Conservation (phyloP, 2,329 filamentous ascomycete genomes). For the Ustulina deusta region DNA sequence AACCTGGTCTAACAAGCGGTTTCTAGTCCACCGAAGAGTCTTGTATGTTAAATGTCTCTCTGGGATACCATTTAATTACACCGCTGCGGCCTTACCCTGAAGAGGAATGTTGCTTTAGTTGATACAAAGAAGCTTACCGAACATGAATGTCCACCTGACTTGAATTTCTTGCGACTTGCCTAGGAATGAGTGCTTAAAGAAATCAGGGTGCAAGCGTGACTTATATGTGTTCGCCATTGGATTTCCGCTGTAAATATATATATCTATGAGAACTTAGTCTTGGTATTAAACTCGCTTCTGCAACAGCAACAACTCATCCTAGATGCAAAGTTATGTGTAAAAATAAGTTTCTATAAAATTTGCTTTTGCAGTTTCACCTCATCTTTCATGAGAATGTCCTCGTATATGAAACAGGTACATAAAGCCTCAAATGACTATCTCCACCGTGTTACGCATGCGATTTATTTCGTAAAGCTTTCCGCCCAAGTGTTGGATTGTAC, state of each 20-base stretch:
- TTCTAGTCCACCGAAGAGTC: too few relatives aligned
- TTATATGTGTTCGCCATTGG: neutral
- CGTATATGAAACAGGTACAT: neutral
- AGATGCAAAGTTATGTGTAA: neutral
- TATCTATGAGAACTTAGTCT: neutral
- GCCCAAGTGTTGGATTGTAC: neutral
- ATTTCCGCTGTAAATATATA: neutral
- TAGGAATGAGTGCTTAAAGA: neutral
- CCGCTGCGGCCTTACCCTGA: neutral
- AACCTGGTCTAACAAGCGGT: too few relatives aligned
- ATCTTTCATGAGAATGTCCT: neutral
- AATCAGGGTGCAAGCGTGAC: too few relatives aligned
- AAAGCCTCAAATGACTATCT: neutral
- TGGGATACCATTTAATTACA: neutral
- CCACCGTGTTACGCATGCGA: neutral
- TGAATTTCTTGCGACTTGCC: neutral
- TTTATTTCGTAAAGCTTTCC: neutral
- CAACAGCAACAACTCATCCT: neutral
- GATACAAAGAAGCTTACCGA: neutral
- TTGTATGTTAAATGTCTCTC: neutral
- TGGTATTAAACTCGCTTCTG: neutral
- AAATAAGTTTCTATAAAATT: neutral
- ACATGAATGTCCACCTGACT: neutral
- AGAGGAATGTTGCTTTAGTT: neutral
- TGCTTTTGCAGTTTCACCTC: neutral